Percentiles rank a stretch among this genome's conserved stretches.
phyloP scores from a whole-genome alignment of 2,329 filamentous ascomycete species.

The Akanthomyces uredinophilus region DNA sequence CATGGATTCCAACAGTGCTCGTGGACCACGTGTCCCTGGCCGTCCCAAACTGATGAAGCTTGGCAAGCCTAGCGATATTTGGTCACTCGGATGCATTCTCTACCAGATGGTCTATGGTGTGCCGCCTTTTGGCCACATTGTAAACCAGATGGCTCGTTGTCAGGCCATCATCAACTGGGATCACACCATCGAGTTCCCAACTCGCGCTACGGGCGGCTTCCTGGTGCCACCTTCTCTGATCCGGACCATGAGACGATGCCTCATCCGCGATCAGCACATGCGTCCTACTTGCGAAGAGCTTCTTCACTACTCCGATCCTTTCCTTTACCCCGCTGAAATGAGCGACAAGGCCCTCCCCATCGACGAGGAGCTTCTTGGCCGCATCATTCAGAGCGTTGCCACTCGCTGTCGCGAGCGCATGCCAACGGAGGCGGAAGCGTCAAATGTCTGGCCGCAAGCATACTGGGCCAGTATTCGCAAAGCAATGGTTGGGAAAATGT shows the following conservation, averaged over 20 bases:
- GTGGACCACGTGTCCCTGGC: constrained; percentile 38
- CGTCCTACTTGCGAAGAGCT: constrained; percentile 61
- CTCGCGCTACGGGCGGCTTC: constrained; percentile 61
- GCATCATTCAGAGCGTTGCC: constrained; percentile 60
- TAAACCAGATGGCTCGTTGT: constrained; percentile 79
- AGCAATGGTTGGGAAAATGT: constrained; percentile 35
- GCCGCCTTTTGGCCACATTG: constrained; percentile 90
- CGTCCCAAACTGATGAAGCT: constrained; percentile 82
- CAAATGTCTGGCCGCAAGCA: constrained; percentile 53
- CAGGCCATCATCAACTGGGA: constrained; percentile 79
- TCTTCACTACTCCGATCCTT: constrained; percentile 53
- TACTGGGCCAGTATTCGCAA: constrained; percentile 58
- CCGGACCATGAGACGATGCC: constrained; percentile 57
- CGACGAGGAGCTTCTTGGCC: constrained; percentile 55
- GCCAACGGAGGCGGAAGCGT: constrained; percentile 53
- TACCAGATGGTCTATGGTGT: constrained; percentile 98
- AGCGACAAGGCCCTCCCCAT: constrained; percentile 52
- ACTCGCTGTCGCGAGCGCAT: constrained; percentile 52
- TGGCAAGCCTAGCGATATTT: constrained; percentile 92
- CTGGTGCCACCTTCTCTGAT: constrained; percentile 55
- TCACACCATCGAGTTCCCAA: constrained; percentile 67
- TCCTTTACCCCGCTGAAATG: constrained; percentile 57
- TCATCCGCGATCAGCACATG: constrained; percentile 56
- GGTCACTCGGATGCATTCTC: constrained; percentile 92
- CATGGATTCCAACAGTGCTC: constrained; percentile 72